Base-by-base conservation (phyloP, 805 yeast genomes). In the Candida caryicola region DNA sequence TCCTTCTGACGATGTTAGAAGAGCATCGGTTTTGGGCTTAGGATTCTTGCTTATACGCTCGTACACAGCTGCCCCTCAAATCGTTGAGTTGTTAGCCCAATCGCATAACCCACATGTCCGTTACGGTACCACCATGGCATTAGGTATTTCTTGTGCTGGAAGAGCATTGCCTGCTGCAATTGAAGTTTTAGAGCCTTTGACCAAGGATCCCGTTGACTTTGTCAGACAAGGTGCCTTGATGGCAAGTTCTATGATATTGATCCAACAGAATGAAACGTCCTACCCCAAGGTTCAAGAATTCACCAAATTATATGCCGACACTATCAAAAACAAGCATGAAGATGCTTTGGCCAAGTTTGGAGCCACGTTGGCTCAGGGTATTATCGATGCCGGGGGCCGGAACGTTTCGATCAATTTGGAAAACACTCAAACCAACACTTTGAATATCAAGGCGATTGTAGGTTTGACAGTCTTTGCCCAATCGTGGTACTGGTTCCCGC, bases 401-500 rank as follows among this genome's bases (percentile, higher is more conserved):
- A 93, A 93, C 54, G 95, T 85, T n/a, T 89, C 98, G 0, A 89
- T 93, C 47, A 85, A 85, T 50, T 71, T 91, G 35, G 97, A 93
- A 62, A 87, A 90, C 60, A 55, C 81, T 17, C 90, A 89, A 50
- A 88, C 96, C 29, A 95, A 89, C 44, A 88, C 95, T 15, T 74
- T 93, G 48, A 91, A 93, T 64, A 81, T 83, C 57, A 85, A 85
- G 62, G 93, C 96, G 0, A 82, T 93, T 52, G 95, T 90, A 40
- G 99, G 99, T 28, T 69, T 93, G 49, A 81, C 93, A 0, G 77
- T 93, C 43, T 93, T 93, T 59, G 70, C 85, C 8, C 99, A 93
- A 68, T 86, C 85, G 58, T 93, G 99, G 99, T 87, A 89, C 65
- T 93, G 99, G 99, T 93, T 82, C 79, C 99, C 99, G 43, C 74